Evolutionary conservation across 441 rosid genomes (phyloP), one percentile per base, ranked within the genome.

Genomic region (Sinapis alba): DNA sequence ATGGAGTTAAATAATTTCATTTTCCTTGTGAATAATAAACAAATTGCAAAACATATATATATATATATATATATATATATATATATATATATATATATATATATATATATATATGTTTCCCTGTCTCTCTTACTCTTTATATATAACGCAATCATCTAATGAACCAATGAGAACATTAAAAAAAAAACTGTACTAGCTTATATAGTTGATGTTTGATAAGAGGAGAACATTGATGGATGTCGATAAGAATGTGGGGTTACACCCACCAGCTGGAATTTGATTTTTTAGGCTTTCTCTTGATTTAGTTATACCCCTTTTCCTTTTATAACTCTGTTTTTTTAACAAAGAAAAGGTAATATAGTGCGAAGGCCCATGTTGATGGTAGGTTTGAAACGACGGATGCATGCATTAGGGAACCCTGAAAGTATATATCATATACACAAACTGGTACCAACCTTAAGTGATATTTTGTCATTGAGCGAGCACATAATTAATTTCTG

Each of bases 141-240:
- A 19, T 56, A 56, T 13, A 5, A 50, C 18, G 12, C 56, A 61
- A 53, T 73, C 23, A 54, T 50, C 45, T 10, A 47, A 67, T 30
- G 45, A 50, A 51, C 12, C 4, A 20, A 4, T 19, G 62, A 32
- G 30, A 30, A 18, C 6, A 20, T 8, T 9, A 38, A 34, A 38
- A 6, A 20, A 16, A 27, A 7, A 68, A 45, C 54, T 69, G 27
- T 34, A 53, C 8, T 64, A 67, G 71, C 28, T 76, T 71, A 59
- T 65, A 77, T 65, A 71, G 70, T 77, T 66, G 77, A 67, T 78
- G 78, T 78, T 78, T 62, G 81, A 78, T 47, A 43, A 68, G 67
- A 73, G 74, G 75, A 66, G 62, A 68, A 78, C 81, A 78, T 78
- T 71, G 81, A 78, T 78, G 74, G 81, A 78, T 78, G 78, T 73